Evolutionary conservation across 306 rosid species (phyloP), one percentile per base, ranked within the genome.

Genomic region (Vigna radiata): DNA sequence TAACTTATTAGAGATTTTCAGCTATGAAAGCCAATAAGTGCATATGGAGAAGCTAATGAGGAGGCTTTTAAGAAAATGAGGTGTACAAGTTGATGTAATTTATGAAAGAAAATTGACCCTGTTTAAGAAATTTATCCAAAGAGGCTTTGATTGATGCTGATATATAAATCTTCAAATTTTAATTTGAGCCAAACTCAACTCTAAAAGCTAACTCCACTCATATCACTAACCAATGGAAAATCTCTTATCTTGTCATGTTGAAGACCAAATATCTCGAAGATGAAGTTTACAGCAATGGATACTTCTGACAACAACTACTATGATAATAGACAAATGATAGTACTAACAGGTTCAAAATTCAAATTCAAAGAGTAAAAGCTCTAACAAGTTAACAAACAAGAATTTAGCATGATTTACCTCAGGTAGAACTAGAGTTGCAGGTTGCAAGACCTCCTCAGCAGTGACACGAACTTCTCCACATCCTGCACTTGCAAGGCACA

Each of bases 341-440:
- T 41, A 41, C 11, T 41, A 9, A 8, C 8, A 39, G 44, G 44
- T 41, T 41, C 46, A 41, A 9, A 36, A 41, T 41, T 44, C 4
- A 9, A 43, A 43, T 43, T 43, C 49, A 12, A 12, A 44, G 5
- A 12, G 3, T 11, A 74, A 67, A 67, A 50, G 27, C 72, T 48
- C 72, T 23, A 16, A 36, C 11, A 36, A 29, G 29, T 9, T 76
- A 23, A 54, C 13, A 11, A 18, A 29, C 71, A 67, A 74, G 68
- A 41, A 67, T 3, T 41, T 1, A 41, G 48, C n/a, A 66, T 66
- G 12, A 48, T 62, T 68, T 63, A 94, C 98, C 97, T 85, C 68
- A 23, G 85, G 87, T 52, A 37, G 75, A 68, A 79, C 81, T 80
- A 77, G 83, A 54, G 82, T 66, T 68, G 77, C 71, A 72, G 87